Base-by-base conservation (phyloP, 2,329 filamentous ascomycete species). In the Fusarium scirpi region DNA sequence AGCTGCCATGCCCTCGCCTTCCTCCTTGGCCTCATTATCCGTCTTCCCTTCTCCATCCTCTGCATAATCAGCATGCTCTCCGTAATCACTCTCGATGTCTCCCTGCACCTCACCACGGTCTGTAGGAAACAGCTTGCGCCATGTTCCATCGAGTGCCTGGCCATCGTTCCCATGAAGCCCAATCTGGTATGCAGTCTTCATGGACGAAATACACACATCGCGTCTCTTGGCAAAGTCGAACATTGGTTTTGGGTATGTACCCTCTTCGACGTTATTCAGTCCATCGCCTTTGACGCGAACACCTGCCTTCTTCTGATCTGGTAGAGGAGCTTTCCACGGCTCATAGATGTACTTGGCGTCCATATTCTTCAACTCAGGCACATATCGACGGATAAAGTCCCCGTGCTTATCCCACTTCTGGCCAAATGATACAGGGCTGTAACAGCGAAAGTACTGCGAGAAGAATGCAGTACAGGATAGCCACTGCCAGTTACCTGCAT, bases 401-500 rank as follows among this genome's bases (percentile, higher is more conserved):
- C 92, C 91, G 2, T 91, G 82, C 62, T 87, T 88, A 76, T 94
- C 92, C 90, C 91, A 93, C 76, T 93, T 93, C 79, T 90, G 88
- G 2, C 89, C 89, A 74, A 94, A 94, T 0, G 90, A 86, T 18
- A 94, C 78, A 0, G 92, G 92, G 51, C 84, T 87, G 76, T 93
- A 94, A 73, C 89, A 90, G 3, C 91, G 86, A 74, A 87, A 92
- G 80, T 90, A 94, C 76, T 92, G 90, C 0, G 86, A 80, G 80
- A 89, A 94, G 78, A 94, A 94, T 0, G 92, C 92, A 0, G 90
- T 90, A 76, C 92, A 94, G 60, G 85, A 87, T 10, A 94, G 79
- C 92, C 92, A 94, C 76, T 93, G 91, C 91, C 91, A 94, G 75
- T 94, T 94, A 0, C 91, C 91, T 2, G 85, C 86, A 73, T 94